Evolutionary conservation across 148 eudicot species (phyloP), one percentile per base, ranked within the genome.

Genomic region (Linanthus parryae): DNA sequence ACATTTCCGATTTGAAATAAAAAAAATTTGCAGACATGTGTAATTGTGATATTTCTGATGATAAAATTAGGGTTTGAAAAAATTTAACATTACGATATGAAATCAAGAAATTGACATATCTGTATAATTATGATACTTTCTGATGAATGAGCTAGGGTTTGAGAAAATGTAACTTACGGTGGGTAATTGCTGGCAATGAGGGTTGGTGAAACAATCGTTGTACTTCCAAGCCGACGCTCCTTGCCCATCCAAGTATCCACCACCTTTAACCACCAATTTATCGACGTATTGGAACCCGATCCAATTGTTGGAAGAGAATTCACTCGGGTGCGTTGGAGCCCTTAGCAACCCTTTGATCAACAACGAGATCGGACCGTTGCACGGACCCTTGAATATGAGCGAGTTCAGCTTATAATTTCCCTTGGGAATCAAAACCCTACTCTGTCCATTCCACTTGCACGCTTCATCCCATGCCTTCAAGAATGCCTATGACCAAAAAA

Each of bases 381-480:
- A 48, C 11, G 13, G 2, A 3, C 52, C 52, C 17, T 10, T 27
- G 34, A 48, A 48, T 24, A 11, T 27, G 33, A 48, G 17, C 18
- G 33, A 15, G 52, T 26, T n/a, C 34, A 48, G 19, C 20, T 25
- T 13, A 48, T 48, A 48, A 48, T 31, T 48, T 48, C 52, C 52
- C 19, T 48, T 48, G 26, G 52, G 52, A 0, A 48, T 27, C 3
- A 48, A 3, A 26, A 48, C 2, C 52, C 34, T 48, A 10, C 29
- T 48, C 52, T 15, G 26, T 21, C 17, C 17, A 4, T 1, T 20
- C 17, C 8, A 48, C 1, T 27, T 13, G 34, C 52, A 48, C 17
- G 52, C 52, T 27, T 26, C 34, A 11, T 27, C 19, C 52, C 52
- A 48, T n/a, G 52, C 52, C 29, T 13, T 48, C 52, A 48, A 48